A percentile compares a stretch with the other conserved stretches of the same genome.
Conservation (phyloP, 1,139 yeast genomes). For the Hemisphaericaspora xylanilytica region DNA sequence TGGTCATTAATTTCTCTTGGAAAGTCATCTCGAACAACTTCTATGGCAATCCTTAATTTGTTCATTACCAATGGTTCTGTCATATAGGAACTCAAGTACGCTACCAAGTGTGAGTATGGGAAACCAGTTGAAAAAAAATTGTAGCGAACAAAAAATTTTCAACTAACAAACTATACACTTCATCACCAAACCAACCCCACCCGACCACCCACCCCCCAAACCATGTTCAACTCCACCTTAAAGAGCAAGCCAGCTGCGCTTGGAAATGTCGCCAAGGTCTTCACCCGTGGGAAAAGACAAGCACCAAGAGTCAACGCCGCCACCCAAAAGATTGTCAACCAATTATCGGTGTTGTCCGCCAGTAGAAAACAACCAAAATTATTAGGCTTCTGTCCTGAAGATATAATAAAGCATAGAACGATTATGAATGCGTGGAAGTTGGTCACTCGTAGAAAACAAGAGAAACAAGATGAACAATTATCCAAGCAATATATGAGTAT, state of each 20-base stretch:
- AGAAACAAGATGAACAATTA: slow-evolving; percentile 46
- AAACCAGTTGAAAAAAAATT: neutral
- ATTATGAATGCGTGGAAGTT: slow-evolving; percentile 82
- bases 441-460: slow-evolving; percentile 50
- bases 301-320: slow-evolving; percentile 43
- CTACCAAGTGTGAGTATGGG: too few relatives aligned
- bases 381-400: slow-evolving; percentile 75
- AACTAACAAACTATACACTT: neutral
- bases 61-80: too few relatives aligned
- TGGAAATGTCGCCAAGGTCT: slow-evolving; percentile 15
- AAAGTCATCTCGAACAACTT: too few relatives aligned
- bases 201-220: neutral
- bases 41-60: too few relatives aligned
- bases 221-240: slow-evolving; percentile 1
- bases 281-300: slow-evolving; percentile 40
- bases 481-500: slow-evolving; percentile 66
- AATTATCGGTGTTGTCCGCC: slow-evolving; percentile 83
- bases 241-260: neutral
- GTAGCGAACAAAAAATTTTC: neutral
- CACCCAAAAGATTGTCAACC: slow-evolving; percentile 66
- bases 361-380: slow-evolving; percentile 84
- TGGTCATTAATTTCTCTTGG: too few relatives aligned
- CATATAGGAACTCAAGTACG: too few relatives aligned
- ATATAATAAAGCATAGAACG: slow-evolving; percentile 78
- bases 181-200: too few relatives aligned